Evolutionary conservation across 495 filamentous ascomycete species (phyloP), one percentile per base, ranked within the genome.

Genomic region (Symbiotaphrina buchneri): DNA sequence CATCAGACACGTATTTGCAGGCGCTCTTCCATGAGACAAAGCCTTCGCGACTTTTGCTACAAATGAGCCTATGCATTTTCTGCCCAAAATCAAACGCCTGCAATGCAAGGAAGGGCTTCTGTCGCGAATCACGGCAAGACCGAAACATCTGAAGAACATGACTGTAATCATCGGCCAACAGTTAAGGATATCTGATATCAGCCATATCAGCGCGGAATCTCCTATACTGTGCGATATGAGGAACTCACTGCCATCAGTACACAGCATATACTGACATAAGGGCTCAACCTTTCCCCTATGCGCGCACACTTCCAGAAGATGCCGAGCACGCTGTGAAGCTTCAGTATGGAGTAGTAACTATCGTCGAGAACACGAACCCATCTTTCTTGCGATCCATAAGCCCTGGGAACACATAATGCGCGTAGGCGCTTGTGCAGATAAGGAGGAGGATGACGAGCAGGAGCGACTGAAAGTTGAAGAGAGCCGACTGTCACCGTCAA

Each of bases 271-370:
- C 84, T 91, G 35, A 97, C 80, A 48, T 97, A 95, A 26, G 87
- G 90, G 44, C 83, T 93, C 33, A 97, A 52, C 34, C 87, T 59
- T 60, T 97, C 87, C 18, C 87, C 87, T 45, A 97, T 69, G 38
- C 87, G 63, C 19, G 87, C 87, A 37, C 73, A 87, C 51, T 95
- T 95, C 87, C 87, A 97, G 53, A 97, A 93, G 28, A 87, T 71
- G 25, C 84, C 84, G 40, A 78, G 69, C 10, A 90, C 51, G 15
- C 81, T 87, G 46, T 37, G 21, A 32, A 34, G 19, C 7, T 5
- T 8, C 2, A 5, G 4, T 7, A 15, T 14, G 27, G n/a, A 18
- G 16, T 3, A 16, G 14, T 10, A 32, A 13, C 6, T 15, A n/a
- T 6, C 16, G 27, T 7, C 27, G 4, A 18, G 31, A 15, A 3